Evolutionary conservation across 805 yeast species (phyloP), one percentile per base, ranked within the genome.

Genomic region (Yarrowia sp.): DNA sequence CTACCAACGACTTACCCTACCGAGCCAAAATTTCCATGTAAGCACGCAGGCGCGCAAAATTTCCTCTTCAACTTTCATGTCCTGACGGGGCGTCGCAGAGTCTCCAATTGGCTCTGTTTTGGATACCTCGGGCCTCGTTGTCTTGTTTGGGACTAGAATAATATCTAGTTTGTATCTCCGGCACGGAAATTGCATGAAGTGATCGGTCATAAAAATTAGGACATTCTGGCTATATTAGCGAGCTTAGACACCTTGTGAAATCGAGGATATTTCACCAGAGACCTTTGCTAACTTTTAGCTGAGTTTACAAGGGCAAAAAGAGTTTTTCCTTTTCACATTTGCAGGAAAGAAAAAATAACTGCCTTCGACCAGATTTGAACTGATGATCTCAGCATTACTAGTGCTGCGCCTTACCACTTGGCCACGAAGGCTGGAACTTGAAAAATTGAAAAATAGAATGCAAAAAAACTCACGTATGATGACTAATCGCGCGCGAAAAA

Each of bases 391-490:
- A n/a, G 54, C 54, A 48, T 48, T 48, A 48, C 54, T 48, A 48
- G 54, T 48, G 54, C 54, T n/a, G 54, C 54, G 54, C 54, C 54
- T 48, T 48, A 48, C 54, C 54, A 48, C 54, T 48, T 48, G 54
- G 54, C 54, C 54, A 48, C 54, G 54, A 48, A 48, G 54, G 54
- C 54, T 4, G 43, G 38, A 14, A 32, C 33, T 32, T 7, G 12
- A 4, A 5, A 32, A 32, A 7, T 14, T 32, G 33, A 32, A n/a
- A n/a, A n/a, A n/a, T n/a, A n/a, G n/a, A n/a, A n/a, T n/a, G n/a
- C n/a, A n/a, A n/a, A n/a, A n/a, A n/a, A n/a, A n/a, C n/a, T n/a
- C n/a, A n/a, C n/a, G n/a, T n/a, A n/a, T n/a, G n/a, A n/a, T n/a
- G n/a, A n/a, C n/a, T n/a, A n/a, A n/a, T n/a, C n/a, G n/a, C n/a